Evolutionary conservation across 129 eudicot genomes (phyloP).

Genomic region (Erigeron canadensis): DNA sequence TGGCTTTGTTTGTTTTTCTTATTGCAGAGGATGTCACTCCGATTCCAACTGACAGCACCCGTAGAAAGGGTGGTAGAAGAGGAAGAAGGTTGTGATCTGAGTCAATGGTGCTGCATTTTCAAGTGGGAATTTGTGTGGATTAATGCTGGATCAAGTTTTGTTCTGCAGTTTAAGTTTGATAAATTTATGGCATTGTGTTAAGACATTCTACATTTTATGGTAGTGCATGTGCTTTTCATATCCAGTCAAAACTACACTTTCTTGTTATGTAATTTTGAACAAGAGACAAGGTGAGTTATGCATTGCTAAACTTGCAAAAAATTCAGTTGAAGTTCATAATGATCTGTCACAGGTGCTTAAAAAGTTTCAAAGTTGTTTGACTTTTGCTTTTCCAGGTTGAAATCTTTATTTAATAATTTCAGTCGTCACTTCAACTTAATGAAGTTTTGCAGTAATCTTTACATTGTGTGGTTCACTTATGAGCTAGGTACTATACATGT

Average conservation of each 20-base stretch:
- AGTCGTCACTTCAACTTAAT: slow-evolving; percentile 1
- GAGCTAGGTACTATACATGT: background rate
- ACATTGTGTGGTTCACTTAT: slow-evolving; percentile 10
- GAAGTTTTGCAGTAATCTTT: background rate
- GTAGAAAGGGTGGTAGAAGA: slow-evolving; percentile 12
- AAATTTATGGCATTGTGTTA: background rate
- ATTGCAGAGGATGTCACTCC: slow-evolving; percentile 12
- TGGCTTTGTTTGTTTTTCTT: background rate
- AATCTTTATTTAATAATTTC: slow-evolving; percentile 20
- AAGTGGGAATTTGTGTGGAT: background rate
- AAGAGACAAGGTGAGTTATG: too few relatives aligned
- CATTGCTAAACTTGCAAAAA: too few relatives aligned
- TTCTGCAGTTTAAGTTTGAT: background rate
- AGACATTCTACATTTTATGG: background rate
- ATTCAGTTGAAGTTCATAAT: slow-evolving; percentile 56
- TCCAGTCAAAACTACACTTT: too few relatives aligned
- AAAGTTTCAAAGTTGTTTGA: slow-evolving; percentile 3
- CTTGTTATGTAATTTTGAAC: too few relatives aligned
- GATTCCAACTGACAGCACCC: slow-evolving; percentile 9
- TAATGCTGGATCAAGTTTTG: background rate
- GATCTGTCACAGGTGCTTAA: background rate
- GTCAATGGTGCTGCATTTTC: background rate
- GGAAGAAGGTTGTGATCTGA: slow-evolving; percentile 15
- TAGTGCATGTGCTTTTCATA: too few relatives aligned
- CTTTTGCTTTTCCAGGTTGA: slow-evolving; percentile 14